phyloP scores from a whole-genome alignment of 768 basidiomycete genomes.

The Lentinula detonsa region DNA sequence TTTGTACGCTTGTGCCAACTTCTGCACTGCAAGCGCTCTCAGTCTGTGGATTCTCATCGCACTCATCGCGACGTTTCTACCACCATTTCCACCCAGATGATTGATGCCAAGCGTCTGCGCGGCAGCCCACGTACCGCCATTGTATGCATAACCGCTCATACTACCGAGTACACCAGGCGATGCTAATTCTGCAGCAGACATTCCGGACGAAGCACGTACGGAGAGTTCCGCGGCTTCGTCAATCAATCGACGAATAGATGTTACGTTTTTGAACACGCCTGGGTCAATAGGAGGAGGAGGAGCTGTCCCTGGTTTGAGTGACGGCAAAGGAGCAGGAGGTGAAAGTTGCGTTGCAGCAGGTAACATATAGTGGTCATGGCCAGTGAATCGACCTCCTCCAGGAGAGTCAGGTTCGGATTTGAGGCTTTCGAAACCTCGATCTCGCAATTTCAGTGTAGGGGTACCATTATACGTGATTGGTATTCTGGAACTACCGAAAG shows the following conservation, averaged over 20 bases:
- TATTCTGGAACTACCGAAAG: constrained; percentile 10
- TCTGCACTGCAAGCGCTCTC: constrained; percentile 78
- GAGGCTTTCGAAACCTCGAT: constrained; percentile 39
- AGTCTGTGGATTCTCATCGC: constrained; percentile 79
- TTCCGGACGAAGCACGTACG: constrained; percentile 80
- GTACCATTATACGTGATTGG: background rate
- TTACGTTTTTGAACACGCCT: constrained; percentile 75
- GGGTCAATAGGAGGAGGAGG: constrained; percentile 87
- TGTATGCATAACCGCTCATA: constrained; percentile 25
- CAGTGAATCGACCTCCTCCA: constrained; percentile 8
- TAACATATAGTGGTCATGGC: background rate
- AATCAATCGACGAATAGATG: constrained; percentile 71
- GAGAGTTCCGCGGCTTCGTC: constrained; percentile 88
- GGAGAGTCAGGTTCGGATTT: constrained; percentile 43
- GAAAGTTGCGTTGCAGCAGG: constrained; percentile 27
- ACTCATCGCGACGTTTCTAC: constrained; percentile 75
- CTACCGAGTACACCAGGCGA: constrained; percentile 25
- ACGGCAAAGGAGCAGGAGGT: constrained; percentile 42
- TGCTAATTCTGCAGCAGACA: constrained; percentile 69
- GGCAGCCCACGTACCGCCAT: constrained; percentile 51
- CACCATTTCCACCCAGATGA: constrained; percentile 39
- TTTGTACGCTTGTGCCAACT: constrained; percentile 80
- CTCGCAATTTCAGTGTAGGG: constrained; percentile 27
- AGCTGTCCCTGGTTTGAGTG: constrained; percentile 57
- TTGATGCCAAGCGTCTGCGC: constrained; percentile 63